Evolutionary conservation across 805 yeast species (phyloP).

Genomic region (Ascoidea asiatica): DNA sequence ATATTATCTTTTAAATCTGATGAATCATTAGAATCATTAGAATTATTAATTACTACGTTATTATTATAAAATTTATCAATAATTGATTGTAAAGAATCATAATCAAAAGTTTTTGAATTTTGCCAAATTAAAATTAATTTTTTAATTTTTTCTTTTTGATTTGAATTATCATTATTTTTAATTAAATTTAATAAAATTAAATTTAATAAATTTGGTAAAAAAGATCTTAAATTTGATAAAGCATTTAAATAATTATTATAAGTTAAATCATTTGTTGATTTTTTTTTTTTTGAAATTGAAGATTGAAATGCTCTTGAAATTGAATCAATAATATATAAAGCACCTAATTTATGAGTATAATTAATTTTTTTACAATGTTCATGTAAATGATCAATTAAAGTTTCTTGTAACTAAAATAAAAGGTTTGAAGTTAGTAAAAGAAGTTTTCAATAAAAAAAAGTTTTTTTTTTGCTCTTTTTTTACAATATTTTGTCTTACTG

Average conservation of each 20-base stretch:
- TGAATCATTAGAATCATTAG: slow-evolving; percentile 44
- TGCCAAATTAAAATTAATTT: slow-evolving; percentile 91
- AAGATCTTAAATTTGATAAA: slow-evolving; percentile 4
- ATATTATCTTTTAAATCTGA: slow-evolving; percentile 37
- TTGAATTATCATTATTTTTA: slow-evolving; percentile 22
- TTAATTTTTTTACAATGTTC: slow-evolving; percentile 63
- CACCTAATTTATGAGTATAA: slow-evolving; percentile 76
- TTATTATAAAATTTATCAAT: slow-evolving; percentile 40
- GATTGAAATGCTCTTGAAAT: slow-evolving; percentile 77
- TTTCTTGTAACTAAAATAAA: slow-evolving; percentile 30
- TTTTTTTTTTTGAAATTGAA: slow-evolving; percentile 43
- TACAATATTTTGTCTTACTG: slow-evolving; percentile 6
- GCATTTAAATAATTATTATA: slow-evolving; percentile 3
- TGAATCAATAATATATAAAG: slow-evolving; percentile 84
- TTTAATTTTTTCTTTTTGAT: slow-evolving; percentile 56
- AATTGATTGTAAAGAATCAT: slow-evolving; percentile 37
- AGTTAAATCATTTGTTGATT: slow-evolving; percentile 21
- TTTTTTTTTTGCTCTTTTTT: background rate
- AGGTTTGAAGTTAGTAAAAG: no score
- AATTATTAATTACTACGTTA: slow-evolving; percentile 12
- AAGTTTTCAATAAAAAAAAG: no score
- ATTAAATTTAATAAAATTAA: slow-evolving; percentile 3
- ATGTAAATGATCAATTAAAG: slow-evolving; percentile 43
- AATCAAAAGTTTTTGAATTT: slow-evolving; percentile 63
- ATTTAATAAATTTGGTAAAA: slow-evolving; percentile 3